Evolutionary conservation across 2,329 filamentous ascomycete species (phyloP), one percentile per base, ranked within the genome.

Genomic region (Colletotrichum sojae): DNA sequence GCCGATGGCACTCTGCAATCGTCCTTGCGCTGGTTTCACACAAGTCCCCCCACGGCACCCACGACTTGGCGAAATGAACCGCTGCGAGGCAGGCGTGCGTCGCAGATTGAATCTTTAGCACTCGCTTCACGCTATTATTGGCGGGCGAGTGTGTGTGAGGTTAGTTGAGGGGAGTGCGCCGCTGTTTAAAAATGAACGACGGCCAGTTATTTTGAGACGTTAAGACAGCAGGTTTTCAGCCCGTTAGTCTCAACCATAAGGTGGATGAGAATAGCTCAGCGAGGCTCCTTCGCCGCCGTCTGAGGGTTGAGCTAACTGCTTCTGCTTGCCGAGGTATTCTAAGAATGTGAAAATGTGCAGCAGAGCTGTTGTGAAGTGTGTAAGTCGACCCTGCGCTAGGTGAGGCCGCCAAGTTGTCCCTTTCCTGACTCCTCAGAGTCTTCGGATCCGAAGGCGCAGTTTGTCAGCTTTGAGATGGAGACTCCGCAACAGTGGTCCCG

Each of bases 51-150:
- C 18, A 18, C 54, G 36, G 36, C 49, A 46, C 36, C 40, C 36
- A 49, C 49, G 10, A 45, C 49, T 56, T 69, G 62, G 62, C 62
- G 54, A 66, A 51, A 69, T 56, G 62, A 39, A 40, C 18, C 43
- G 8, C 6, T 60, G 39, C 16, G 54, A 31, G 31, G 25, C 16
- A 66, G 22, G 51, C 27, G 18, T 40, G 22, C n/a, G 66, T 69
- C 51, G n/a, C 62, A 53, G 15, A 27, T 66, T 60, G 18, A 56
- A 45, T 25, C 45, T 54, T 20, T 22, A 16, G 13, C 27, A 22
- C 45, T 15, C 15, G 16, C 6, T 6, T 8, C 6, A 31, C 22
- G 49, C 58, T 62, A 45, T 59, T 55, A 18, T 54, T 53, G 45
- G 46, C 15, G 46, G 36, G 27, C 18, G 45, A 16, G 40, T 13